Evolutionary conservation across 1,139 yeast species (phyloP).

Genomic region (Arxiozyma slooffiae): DNA sequence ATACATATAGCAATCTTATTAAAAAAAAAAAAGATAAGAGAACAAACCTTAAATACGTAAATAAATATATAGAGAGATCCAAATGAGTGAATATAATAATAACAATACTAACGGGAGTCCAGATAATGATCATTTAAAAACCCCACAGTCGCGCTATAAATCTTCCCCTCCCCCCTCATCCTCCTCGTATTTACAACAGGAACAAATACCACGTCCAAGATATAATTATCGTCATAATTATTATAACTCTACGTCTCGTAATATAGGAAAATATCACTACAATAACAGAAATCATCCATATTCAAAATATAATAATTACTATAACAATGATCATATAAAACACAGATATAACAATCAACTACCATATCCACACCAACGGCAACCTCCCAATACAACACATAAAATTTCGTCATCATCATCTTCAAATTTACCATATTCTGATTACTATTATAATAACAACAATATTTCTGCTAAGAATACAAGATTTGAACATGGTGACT

Average conservation of each 20-base stretch:
- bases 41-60: background rate
- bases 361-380: background rate
- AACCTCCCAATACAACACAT: background rate
- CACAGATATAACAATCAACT: background rate
- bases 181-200: background rate
- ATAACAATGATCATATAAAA: background rate
- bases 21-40: background rate
- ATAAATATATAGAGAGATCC: background rate
- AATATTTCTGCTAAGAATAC: background rate
- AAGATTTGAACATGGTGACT: background rate
- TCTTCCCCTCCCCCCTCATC: background rate
- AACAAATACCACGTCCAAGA: background rate
- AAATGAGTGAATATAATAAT: background rate
- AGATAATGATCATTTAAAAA: background rate
- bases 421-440: background rate
- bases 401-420: background rate
- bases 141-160: background rate
- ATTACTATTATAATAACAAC: too few species aligned
- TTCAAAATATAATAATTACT: background rate
- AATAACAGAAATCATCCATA: background rate
- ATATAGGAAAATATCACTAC: background rate
- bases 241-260: background rate
- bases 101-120: background rate
- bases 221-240: background rate
- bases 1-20: background rate